These are phyloP conservation scores for Thelonectria blattea DNA, from an alignment of 2,329 filamentous ascomycete species.

Conservation along the genomic window DNA sequence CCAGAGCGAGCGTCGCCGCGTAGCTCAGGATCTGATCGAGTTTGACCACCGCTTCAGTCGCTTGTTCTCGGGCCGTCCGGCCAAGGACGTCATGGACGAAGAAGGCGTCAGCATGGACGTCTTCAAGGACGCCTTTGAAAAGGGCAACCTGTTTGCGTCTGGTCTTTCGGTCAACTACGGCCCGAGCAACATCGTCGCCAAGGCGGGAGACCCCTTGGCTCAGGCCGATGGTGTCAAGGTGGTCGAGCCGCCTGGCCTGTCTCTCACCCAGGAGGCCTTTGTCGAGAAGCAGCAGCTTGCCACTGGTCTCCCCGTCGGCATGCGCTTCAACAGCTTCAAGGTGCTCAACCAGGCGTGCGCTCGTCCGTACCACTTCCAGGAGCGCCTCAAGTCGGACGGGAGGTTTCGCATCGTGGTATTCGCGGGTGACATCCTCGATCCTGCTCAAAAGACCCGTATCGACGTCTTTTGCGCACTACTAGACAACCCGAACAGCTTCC, in stretches of 20 bases:
- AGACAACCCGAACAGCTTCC: conserved; percentile 47
- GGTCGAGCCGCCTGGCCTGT: not conserved
- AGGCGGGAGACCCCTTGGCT: conserved; percentile 1
- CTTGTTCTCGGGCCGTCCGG: conserved; percentile 57
- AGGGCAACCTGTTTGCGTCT: conserved; percentile 55
- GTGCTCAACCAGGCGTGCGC: conserved; percentile 64
- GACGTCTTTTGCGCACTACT: conserved; percentile 51
- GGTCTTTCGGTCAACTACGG: conserved; percentile 27
- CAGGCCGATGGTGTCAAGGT: not conserved
- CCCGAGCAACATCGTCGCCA: conserved; percentile 22
- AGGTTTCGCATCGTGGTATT: conserved; percentile 67
- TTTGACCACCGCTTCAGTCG: conserved; percentile 65
- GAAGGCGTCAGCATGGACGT: conserved; percentile 66
- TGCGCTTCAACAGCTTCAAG: conserved; percentile 64
- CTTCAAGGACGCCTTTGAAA: conserved; percentile 65
- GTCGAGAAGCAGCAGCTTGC: conserved; percentile 41
- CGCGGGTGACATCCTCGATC: conserved; percentile 59
- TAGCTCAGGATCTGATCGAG: conserved; percentile 70
- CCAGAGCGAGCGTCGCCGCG: conserved; percentile 57
- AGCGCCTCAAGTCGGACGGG: conserved; percentile 61
- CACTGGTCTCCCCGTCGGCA: conserved; percentile 53
- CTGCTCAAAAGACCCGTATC: conserved; percentile 52
- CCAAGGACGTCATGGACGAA: conserved; percentile 65
- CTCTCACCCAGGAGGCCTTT: no score
- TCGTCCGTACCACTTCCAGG: conserved; percentile 64